A percentile compares a stretch with the other conserved stretches of the same genome.
Conservation (phyloP, 2,329 filamentous ascomycete species). For the Ceratocystis ficicola region DNA sequence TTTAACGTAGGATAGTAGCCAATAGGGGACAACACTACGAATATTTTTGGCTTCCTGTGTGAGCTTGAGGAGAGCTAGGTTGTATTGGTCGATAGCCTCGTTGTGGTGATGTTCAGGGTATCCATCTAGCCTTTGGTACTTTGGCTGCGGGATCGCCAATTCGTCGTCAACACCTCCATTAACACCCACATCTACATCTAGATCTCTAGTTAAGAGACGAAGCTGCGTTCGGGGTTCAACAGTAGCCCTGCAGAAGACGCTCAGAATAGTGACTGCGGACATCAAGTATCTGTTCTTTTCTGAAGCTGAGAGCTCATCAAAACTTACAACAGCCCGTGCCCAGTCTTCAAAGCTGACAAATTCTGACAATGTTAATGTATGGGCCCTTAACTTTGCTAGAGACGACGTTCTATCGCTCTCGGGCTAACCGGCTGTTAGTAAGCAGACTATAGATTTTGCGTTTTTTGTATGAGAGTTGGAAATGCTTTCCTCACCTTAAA, state of each 20-base stretch:
- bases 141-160: not conserved
- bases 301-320: not conserved
- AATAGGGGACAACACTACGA: not conserved
- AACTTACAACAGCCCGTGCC: not conserved
- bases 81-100: not conserved
- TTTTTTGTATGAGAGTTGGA: no score
- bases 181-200: not conserved
- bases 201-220: no score
- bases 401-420: not conserved
- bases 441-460: no score
- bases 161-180: not conserved
- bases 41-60: not conserved
- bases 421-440: no score
- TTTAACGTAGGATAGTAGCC: conserved; percentile 5
- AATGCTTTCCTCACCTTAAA: not conserved
- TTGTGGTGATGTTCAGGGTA: not conserved
- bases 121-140: not conserved
- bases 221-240: not conserved
- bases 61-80: not conserved
- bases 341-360: not conserved
- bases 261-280: conserved; percentile 1
- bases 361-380: not conserved
- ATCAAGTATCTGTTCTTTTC: conserved; percentile 8
- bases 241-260: not conserved
- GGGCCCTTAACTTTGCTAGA: not conserved